Base-by-base conservation (phyloP, 2,329 filamentous ascomycete genomes). In the Chaetomium sp. region DNA sequence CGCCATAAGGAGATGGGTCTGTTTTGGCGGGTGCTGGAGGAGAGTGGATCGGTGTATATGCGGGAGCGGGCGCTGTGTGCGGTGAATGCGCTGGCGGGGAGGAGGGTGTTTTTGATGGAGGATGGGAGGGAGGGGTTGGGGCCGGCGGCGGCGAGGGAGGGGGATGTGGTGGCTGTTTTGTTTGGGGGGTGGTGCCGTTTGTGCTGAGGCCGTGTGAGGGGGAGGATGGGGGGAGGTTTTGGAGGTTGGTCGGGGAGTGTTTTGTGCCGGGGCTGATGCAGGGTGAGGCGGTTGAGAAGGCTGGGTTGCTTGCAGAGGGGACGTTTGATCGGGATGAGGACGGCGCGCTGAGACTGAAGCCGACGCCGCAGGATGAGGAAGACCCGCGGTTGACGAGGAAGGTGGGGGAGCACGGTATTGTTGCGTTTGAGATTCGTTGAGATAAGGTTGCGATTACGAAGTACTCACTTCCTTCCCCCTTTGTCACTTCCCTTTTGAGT, bases 131-230 rank as follows among this genome's bases (percentile, higher is more conserved):
- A 35, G 7, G 55, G 57, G 57, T 38, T 60, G 31, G 57, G 57
- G 10, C 49, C 45, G 29, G 57, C 27, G 45, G 49, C 49, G 49
- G 45, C 49, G 57, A 49, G 49, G 57, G 45, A 27, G 29, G 45
- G 57, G 57, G 57, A 60, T 35, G 57, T 51, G 38, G 49, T 60
- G n/a, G 45, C 23, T 25, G 49, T 51, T 8, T 49, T 55, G 29
- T 62, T 62, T 33, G 51, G 51, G 13, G 35, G 38, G 38, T 57
- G 23, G 55, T 57, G 55, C 55, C 55, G 55, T 57, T 57, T 47
- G 38, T 57, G 35, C n/a, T 57, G 55, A 29, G 55, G 35, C 35
- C 35, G 55, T 45, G 13, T 2, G 55, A 57, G 25, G 25, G 38
- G 19, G n/a, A 16, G 16, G 55, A 21, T 10, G 55, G 38, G 35